These are phyloP conservation scores for Urostyla sp. DNA, from an alignment of 73 alveolate genomes.

Conservation along the genomic window DNA sequence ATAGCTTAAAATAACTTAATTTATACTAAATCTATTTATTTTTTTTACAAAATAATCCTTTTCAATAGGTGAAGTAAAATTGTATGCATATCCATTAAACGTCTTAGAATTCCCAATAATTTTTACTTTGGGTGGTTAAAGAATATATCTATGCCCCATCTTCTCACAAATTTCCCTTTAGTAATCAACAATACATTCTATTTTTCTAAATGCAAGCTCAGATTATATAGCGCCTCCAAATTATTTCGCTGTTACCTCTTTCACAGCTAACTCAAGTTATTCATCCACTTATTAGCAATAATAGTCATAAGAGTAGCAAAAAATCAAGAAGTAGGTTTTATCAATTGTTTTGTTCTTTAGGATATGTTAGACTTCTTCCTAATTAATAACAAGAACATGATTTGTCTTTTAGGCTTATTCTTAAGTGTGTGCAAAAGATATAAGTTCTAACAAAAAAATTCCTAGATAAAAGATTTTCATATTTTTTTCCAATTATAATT, in stretches of 20 bases:
- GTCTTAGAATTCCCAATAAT: background rate
- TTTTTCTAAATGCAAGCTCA: slow-evolving; percentile 12
- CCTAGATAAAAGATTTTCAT: too few species aligned
- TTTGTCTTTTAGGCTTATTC: too few species aligned
- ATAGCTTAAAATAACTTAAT: background rate
- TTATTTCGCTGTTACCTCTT: background rate
- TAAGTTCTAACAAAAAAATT: too few species aligned
- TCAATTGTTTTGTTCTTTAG: too few species aligned
- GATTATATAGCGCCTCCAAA: background rate
- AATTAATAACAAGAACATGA: too few species aligned
- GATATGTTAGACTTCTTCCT: too few species aligned
- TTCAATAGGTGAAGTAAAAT: slow-evolving; percentile 26
- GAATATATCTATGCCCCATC: slow-evolving; percentile 8
- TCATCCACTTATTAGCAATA: slow-evolving; percentile 23
- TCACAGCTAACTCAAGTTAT: background rate
- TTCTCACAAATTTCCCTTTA: slow-evolving; percentile 5
- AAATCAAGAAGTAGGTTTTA: slow-evolving; percentile 9
- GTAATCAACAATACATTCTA: slow-evolving; percentile 43
- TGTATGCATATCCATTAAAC: slow-evolving; percentile 3
- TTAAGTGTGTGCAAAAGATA: too few species aligned
- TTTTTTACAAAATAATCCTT: slow-evolving; percentile 8
- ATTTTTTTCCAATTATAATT: too few species aligned
- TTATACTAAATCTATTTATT: slow-evolving; percentile 3
- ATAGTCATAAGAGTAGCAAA: slow-evolving; percentile 31
- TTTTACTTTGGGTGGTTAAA: slow-evolving; percentile 26